Evolutionary conservation across 768 basidiomycete genomes (phyloP), one percentile per base, ranked within the genome.

Genomic region (Inosperma sp.): DNA sequence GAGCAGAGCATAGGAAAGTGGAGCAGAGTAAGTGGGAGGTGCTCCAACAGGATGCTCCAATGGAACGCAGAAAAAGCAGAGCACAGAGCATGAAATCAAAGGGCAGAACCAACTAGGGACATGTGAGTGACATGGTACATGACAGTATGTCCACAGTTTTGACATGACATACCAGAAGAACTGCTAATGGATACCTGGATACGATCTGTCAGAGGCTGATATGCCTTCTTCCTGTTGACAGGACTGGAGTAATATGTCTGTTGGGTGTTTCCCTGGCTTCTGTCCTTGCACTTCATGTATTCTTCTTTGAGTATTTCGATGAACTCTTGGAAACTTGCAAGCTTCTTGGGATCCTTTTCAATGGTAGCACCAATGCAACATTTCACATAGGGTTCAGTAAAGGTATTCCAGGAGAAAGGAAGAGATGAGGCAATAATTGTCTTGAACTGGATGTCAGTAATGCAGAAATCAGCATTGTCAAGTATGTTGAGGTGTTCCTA

Each of bases 261-360:
- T 13, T 39, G 6, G 6, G 4, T 7, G 2, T 9, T 1, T 2
- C 9, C n/a, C n/a, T n/a, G n/a, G 22, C 23, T 48, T 23, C 25
- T 9, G 9, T 26, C 14, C 16, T 48, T 37, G 2, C 35, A n/a
- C 16, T 35, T 19, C 2, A 16, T 1, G 16, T 27, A 27, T 40
- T 49, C 48, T 14, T 49, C 48, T 25, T 40, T 25, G 13, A 49
- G 9, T 4, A 49, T 49, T 3, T 35, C 22, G n/a, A 49, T 49
- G 10, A 49, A 49, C 4, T 26, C 34, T 27, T 49, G 48, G 2
- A 35, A 49, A 21, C 34, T 49, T 8, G 16, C 37, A 0, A 26
- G 25, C 12, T 40, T 49, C 36, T 49, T 49, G 2, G 48, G 21
- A 16, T 49, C 25, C 1, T 3, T 37, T 25, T 48, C 47, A 2